phyloP scores from a whole-genome alignment of 2,329 filamentous ascomycete genomes.

The Claviceps fusiformis region DNA sequence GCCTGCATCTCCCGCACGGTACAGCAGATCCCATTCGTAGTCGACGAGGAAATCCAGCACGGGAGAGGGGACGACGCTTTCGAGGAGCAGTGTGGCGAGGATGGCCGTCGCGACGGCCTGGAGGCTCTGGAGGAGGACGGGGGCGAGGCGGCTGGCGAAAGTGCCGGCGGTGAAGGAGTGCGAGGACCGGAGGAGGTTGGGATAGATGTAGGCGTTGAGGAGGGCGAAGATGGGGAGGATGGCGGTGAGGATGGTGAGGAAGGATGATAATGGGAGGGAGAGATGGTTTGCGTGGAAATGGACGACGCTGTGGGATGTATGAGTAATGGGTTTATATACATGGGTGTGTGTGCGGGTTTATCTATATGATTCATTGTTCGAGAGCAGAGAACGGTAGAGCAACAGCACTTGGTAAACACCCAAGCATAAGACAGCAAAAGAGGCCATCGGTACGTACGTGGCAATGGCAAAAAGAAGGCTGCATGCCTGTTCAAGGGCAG shows the following conservation, averaged over 20 bases:
- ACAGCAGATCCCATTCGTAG: neutral
- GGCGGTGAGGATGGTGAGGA: neutral
- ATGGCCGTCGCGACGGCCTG: neutral
- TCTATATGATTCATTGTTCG: too few relatives aligned
- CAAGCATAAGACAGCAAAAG: too few relatives aligned
- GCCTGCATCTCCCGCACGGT: neutral
- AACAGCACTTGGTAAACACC: neutral
- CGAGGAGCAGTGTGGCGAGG: neutral
- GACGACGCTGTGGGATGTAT: neutral
- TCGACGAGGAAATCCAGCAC: neutral
- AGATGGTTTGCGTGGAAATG: neutral
- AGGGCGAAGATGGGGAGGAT: neutral
- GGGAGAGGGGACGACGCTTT: neutral
- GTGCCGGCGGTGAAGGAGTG: conserved; percentile 10
- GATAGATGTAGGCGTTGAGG: neutral
- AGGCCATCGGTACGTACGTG: conserved; percentile 11
- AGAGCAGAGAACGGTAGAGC: neutral
- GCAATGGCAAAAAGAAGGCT: conserved; percentile 18
- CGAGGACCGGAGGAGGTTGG: neutral
- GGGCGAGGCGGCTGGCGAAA: conserved; percentile 11
- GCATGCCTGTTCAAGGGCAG: neutral
- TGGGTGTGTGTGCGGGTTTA: too few relatives aligned
- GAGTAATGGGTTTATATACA: neutral
- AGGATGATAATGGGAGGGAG: neutral
- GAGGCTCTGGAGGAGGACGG: neutral